Percentiles rank a stretch among this genome's conserved stretches.
Conservation (phyloP, 139 green algal species). For the Tetradesmus lagerheimii region DNA sequence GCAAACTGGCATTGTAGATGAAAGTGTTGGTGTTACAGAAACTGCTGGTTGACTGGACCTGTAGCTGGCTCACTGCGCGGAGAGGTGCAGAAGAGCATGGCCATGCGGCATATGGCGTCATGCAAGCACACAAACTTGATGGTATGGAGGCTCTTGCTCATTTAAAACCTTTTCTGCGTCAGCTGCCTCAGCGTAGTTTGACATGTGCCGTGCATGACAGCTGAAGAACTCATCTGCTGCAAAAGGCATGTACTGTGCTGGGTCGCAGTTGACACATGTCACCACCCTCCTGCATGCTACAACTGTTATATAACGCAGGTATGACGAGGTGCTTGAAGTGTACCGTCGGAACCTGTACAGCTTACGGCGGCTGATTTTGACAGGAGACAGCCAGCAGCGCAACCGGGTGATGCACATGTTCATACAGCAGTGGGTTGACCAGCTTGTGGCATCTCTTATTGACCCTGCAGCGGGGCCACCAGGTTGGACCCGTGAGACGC, state of each 20-base stretch:
- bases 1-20: no score
- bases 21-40: no score
- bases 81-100: slow-evolving; percentile 45
- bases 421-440: slow-evolving; percentile 66
- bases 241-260: no score
- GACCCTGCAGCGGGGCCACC: slow-evolving; percentile 33
- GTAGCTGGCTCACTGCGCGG: no score
- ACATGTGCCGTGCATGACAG: no score
- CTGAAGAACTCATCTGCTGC: no score
- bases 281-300: not conserved
- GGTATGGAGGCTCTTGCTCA: not conserved
- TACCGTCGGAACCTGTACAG: slow-evolving; percentile 71
- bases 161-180: no score
- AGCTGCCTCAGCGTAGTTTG: no score
- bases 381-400: slow-evolving; percentile 60
- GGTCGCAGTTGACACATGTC: no score
- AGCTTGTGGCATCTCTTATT: slow-evolving; percentile 53
- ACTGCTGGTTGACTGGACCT: no score
- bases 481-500: slow-evolving; percentile 5
- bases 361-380: slow-evolving; percentile 64
- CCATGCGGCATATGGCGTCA: slow-evolving; percentile 44
- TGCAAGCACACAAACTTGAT: slow-evolving; percentile 46
- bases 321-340: slow-evolving; percentile 69
- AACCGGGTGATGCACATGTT: slow-evolving; percentile 67
- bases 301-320: slow-evolving; percentile 38